phyloP scores from a whole-genome alignment of 176 grass and related monocot genomes.

The Eleusine coracana region DNA sequence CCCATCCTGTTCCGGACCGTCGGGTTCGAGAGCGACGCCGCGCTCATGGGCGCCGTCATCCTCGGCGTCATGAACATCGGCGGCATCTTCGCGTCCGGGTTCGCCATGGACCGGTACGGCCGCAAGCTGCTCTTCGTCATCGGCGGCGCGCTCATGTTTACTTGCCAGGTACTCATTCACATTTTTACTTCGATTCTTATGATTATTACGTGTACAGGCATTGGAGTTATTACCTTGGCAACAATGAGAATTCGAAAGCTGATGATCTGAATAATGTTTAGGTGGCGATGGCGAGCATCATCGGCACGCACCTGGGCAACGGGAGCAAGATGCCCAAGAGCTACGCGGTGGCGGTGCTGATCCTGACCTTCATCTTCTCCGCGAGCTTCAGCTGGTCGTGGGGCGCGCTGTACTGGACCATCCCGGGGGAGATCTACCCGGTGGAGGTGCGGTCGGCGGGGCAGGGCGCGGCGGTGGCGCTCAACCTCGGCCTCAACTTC shows the following conservation, averaged over 20 bases:
- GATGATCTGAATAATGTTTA: background rate
- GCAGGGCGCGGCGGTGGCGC: conserved; percentile 66
- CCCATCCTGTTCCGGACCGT: conserved; percentile 76
- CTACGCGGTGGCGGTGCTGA: conserved; percentile 66
- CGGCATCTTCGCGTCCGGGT: conserved; percentile 59
- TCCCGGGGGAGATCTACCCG: conserved; percentile 84
- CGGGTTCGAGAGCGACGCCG: conserved; percentile 69
- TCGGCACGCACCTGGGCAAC: conserved; percentile 52
- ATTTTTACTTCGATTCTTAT: background rate
- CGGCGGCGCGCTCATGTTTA: conserved; percentile 75
- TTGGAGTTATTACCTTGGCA: background rate
- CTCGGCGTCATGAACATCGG: conserved; percentile 69
- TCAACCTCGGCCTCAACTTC: conserved; percentile 81
- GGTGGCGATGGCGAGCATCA: conserved; percentile 72
- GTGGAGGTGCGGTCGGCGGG: conserved; percentile 80
- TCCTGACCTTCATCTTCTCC: conserved; percentile 60
- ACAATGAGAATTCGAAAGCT: too few relatives aligned
- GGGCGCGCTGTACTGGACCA: conserved; percentile 77
- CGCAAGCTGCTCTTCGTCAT: conserved; percentile 68
- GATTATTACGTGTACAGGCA: background rate
- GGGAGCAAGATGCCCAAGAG: conserved; percentile 53
- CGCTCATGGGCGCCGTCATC: conserved; percentile 74
- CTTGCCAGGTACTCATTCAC: conserved; percentile 43
- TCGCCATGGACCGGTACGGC: conserved; percentile 74
- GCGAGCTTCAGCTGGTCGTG: conserved; percentile 87